Evolutionary conservation across 768 basidiomycete genomes (phyloP).

Genomic region (Hemileccinum rubropunctum): DNA sequence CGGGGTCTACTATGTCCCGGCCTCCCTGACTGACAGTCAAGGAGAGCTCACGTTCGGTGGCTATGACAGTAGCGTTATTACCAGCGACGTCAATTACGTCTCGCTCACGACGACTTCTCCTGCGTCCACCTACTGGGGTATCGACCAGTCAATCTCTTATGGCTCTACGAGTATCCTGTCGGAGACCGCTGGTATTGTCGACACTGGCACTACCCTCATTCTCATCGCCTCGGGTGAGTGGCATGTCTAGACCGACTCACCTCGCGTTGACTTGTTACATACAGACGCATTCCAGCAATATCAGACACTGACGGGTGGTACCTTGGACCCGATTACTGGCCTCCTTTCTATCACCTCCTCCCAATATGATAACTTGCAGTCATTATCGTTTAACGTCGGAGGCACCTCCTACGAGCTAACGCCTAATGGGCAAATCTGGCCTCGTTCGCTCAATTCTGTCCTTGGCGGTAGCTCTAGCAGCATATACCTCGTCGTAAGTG

Average conservation of each 20-base stretch:
- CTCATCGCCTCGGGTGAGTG: too few species aligned
- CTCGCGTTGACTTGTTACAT: neutral
- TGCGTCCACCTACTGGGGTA: conserved; percentile 32
- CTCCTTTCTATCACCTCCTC: conserved; percentile 20
- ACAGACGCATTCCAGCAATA: conserved; percentile 20
- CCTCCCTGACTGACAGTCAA: conserved; percentile 12
- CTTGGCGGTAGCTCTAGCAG: conserved; percentile 19
- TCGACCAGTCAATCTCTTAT: too few species aligned
- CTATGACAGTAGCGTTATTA: conserved; percentile 13
- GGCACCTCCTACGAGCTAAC: too few species aligned
- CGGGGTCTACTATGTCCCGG: conserved; percentile 30
- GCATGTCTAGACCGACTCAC: too few species aligned
- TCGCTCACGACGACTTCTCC: conserved; percentile 22
- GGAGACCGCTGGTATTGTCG: too few species aligned
- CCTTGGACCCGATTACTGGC: conserved; percentile 22
- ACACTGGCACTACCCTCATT: too few species aligned
- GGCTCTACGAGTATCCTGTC: too few species aligned
- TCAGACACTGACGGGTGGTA: neutral
- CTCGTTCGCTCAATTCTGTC: conserved; percentile 17
- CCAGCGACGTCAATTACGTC: conserved; percentile 16
- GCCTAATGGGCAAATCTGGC: too few species aligned
- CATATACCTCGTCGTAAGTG: conserved; percentile 24
- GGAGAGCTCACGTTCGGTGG: conserved; percentile 28
- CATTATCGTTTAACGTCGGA: conserved; percentile 15
- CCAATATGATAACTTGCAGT: conserved; percentile 21